These are phyloP conservation scores for Alternaria sp. DNA, from an alignment of 2,329 filamentous ascomycete species.

Conservation along the genomic window DNA sequence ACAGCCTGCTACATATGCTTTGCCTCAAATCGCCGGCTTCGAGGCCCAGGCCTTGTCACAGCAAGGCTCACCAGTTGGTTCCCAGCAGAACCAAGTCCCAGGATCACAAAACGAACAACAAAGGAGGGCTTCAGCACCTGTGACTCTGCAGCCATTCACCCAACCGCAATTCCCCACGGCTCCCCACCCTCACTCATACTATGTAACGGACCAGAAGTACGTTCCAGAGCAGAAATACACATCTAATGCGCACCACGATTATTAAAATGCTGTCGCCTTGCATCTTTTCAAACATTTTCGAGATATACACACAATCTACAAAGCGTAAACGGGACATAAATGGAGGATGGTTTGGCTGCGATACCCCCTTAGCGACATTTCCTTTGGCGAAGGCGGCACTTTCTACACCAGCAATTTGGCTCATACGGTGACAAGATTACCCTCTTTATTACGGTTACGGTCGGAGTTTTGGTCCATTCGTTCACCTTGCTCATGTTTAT, in stretches of 20 bases:
- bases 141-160: conserved; percentile 39
- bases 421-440: conserved; percentile 2
- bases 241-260: conserved; percentile 20
- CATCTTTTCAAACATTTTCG: conserved; percentile 9
- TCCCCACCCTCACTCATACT: conserved; percentile 41
- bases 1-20: conserved; percentile 37
- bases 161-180: conserved; percentile 35
- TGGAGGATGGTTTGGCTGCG: conserved; percentile 27
- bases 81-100: conserved; percentile 28
- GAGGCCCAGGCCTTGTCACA: conserved; percentile 35
- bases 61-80: conserved; percentile 27
- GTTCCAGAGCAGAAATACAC: conserved; percentile 25
- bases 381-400: conserved; percentile 22
- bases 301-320: conserved; percentile 15
- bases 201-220: conserved; percentile 44
- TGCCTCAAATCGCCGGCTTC: conserved; percentile 36
- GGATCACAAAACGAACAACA: conserved; percentile 35
- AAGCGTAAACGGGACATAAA: conserved; percentile 25
- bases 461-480: conserved; percentile 10
- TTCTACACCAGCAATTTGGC: conserved; percentile 12
- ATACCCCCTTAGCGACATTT: conserved; percentile 27
- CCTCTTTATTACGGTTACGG: conserved; percentile 1
- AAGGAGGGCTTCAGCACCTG: conserved; percentile 44
- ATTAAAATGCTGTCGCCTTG: conserved; percentile 13
- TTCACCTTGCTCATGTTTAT: conserved; percentile 4